These are phyloP conservation scores for Jimgerdemannia lactiflua DNA, from an alignment of 192 early-diverging fungal genomes.

Conservation along the genomic window DNA sequence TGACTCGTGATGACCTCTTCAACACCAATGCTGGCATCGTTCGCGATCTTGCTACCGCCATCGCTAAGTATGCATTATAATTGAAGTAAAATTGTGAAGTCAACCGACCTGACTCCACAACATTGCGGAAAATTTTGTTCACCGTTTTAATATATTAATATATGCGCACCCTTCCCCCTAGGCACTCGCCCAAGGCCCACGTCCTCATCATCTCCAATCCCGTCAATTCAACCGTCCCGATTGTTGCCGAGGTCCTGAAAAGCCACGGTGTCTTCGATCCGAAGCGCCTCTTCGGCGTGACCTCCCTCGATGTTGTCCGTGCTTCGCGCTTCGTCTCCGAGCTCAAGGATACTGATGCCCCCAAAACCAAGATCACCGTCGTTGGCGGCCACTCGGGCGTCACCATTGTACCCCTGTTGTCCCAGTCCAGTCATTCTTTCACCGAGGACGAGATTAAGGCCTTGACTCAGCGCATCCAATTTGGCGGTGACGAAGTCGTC, in stretches of 20 bases:
- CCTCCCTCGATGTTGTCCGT: slow-evolving; percentile 96
- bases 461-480: slow-evolving; percentile 97
- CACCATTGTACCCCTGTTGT: slow-evolving; percentile 96
- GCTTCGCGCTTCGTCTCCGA: slow-evolving; percentile 93
- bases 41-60: slow-evolving; percentile 73
- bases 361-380: slow-evolving; percentile 76
- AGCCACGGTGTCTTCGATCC: slow-evolving; percentile 81
- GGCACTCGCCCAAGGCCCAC: slow-evolving; percentile 76
- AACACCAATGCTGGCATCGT: slow-evolving; percentile 96
- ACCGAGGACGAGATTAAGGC: slow-evolving; percentile 84
- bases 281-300: slow-evolving; percentile 92
- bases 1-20: slow-evolving; percentile 99
- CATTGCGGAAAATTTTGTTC: not conserved
- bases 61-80: slow-evolving; percentile 46
- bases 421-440: slow-evolving; percentile 68
- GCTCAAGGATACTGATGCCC: slow-evolving; percentile 67
- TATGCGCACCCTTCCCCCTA: not conserved
- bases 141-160: not conserved
- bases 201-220: slow-evolving; percentile 92
- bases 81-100: not conserved
- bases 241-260: slow-evolving; percentile 89
- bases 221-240: slow-evolving; percentile 96
- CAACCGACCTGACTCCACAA: not conserved
- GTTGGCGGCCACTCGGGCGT: slow-evolving; percentile 97
- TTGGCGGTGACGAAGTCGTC: slow-evolving; percentile 99